Percentiles rank a stretch among this genome's conserved stretches.
Evolutionary conservation across 139 green algal genomes (phyloP).

Genomic region (Astrephomene gubernaculifera): DNA sequence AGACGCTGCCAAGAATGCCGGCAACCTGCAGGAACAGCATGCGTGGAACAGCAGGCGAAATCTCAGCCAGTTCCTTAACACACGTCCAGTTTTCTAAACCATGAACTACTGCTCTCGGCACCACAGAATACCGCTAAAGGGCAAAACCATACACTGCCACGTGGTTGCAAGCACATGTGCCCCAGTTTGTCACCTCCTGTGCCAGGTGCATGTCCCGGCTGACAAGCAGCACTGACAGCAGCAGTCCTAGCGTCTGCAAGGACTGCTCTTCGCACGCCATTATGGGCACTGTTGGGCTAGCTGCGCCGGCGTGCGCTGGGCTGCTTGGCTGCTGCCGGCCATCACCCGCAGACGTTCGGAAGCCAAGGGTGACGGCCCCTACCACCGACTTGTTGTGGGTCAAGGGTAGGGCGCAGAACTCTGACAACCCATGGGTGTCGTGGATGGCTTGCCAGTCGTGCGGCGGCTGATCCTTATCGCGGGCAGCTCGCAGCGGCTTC

Average conservation of each 20-base stretch:
- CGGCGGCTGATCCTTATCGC: slow-evolving; percentile 19
- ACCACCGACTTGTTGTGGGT: slow-evolving; percentile 21
- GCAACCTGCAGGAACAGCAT: neutral
- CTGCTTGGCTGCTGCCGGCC: neutral
- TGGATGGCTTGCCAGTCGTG: slow-evolving; percentile 35
- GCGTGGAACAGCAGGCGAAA: neutral
- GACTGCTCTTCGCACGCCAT: slow-evolving; percentile 24
- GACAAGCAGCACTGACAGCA: slow-evolving; percentile 16
- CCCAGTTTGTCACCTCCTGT: slow-evolving; percentile 38
- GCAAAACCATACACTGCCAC: no score
- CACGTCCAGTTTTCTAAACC: no score
- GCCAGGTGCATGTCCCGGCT: slow-evolving; percentile 25
- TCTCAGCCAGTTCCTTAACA: no score
- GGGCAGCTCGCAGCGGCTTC: neutral
- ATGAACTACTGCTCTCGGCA: no score
- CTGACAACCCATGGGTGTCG: neutral
- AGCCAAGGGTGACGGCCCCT: slow-evolving; percentile 4
- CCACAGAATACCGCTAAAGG: no score
- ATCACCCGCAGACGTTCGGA: neutral
- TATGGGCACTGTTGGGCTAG: neutral
- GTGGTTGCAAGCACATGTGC: no score
- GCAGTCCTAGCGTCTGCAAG: slow-evolving; percentile 11
- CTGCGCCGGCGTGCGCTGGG: neutral
- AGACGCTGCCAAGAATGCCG: neutral
- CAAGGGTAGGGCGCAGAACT: slow-evolving; percentile 27